Evolutionary conservation across 225 moss, liverwort and hornwort species (phyloP).

Genomic region (Takakia lepidozioides): DNA sequence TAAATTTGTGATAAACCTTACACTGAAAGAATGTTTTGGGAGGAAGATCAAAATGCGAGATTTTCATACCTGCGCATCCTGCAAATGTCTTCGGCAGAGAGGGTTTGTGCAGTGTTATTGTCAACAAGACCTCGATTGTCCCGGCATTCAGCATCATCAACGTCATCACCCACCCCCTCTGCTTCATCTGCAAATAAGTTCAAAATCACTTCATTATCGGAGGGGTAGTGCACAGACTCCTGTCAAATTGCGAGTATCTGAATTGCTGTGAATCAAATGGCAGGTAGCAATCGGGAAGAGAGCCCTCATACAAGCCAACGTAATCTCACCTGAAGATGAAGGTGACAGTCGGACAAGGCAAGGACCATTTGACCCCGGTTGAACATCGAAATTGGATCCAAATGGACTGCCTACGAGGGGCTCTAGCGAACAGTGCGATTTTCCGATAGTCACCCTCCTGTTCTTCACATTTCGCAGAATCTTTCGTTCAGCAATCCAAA

Average conservation of each 20-base stretch:
- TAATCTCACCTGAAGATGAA: not conserved
- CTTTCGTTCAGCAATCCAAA: not conserved
- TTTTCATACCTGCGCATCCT: conserved; percentile 99
- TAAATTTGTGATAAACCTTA: not conserved
- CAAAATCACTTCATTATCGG: no score
- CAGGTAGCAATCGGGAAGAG: not conserved
- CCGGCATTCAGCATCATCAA: conserved; percentile 44
- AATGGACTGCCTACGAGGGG: conserved; percentile 75
- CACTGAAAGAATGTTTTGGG: not conserved
- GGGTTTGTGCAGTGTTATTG: conserved; percentile 83
- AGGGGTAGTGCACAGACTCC: no score
- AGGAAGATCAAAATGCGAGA: no score
- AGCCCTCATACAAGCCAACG: not conserved
- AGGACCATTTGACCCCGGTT: conserved; percentile 43
- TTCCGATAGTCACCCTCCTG: conserved; percentile 86
- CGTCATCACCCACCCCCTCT: conserved; percentile 30
- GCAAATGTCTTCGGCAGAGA: conserved; percentile 81
- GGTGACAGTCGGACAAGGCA: conserved; percentile 52
- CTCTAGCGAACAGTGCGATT: conserved; percentile 65
- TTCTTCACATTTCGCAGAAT: conserved; percentile 2
- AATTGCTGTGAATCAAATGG: no score
- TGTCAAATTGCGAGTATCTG: not conserved
- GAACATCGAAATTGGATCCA: conserved; percentile 86
- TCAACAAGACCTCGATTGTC: conserved; percentile 85
- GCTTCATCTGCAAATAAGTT: conserved; percentile 24